Evolutionary conservation across 1,284 basidiomycete species (phyloP), one percentile per base, ranked within the genome.

Genomic region (Cutaneotrichosporon daszewskae): DNA sequence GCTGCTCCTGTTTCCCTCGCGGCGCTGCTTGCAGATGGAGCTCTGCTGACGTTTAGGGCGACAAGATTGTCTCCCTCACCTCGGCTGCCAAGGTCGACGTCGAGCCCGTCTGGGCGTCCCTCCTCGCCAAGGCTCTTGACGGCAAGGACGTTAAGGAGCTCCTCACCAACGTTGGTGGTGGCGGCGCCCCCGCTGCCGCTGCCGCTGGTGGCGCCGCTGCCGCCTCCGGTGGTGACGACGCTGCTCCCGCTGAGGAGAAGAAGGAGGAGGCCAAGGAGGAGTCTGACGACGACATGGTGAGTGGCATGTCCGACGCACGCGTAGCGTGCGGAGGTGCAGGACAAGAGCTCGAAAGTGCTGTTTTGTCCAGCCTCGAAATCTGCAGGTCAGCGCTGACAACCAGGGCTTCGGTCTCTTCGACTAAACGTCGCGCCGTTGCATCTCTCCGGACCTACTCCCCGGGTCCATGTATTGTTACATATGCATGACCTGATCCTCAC

Each of bases 71-170:
- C 44, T 77, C 88, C 45, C 74, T 97, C 66, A 88, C 86, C 62
- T 72, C 70, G 46, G 91, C 89, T 44, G 94, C 94, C 47, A 76
- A 76, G 54, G 78, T 88, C 52, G 90, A 96, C 40, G 70, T 96
- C 53, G 95, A 98, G 77, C 81, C 90, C 54, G 98, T 98, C 79
- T 98, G 94, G 94, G 91, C 92, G 51, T 76, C 83, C 37, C 85
- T 98, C 62, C 84, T 98, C 66, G 85, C 94, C 60, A 98, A 97
- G 75, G 92, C 94, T 28, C 83, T 98, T 43, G 92, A 95, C 76
- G 92, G 92, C 64, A 96, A 95, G 81, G 83, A 97, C 75, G 79
- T 97, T 67, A 96, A 91, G 76, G 90, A 94, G 43, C 78, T 98
- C 56, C 80, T 96, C 51, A 87, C 86, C 57, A 92, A 89, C 76